Evolutionary conservation across 2,329 filamentous ascomycete species (phyloP).

Genomic region (Beauveria brongniartii): DNA sequence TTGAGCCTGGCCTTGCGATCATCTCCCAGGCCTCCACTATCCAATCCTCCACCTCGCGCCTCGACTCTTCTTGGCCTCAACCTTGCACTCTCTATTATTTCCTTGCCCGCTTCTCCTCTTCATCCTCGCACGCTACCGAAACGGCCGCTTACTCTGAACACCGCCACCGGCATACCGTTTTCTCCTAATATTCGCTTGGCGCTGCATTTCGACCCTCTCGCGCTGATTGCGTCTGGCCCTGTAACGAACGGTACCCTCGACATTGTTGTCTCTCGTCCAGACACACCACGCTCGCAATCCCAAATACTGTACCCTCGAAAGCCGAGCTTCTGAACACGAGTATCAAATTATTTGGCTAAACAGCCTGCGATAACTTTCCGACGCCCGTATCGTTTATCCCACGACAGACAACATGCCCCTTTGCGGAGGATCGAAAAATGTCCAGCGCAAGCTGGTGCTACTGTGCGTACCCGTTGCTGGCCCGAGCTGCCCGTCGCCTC

Average conservation of each 20-base stretch:
- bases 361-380: neutral
- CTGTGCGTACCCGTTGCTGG: conserved; percentile 44
- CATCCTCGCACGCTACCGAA: neutral
- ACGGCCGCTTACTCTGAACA: neutral
- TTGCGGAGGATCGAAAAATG: conserved; percentile 71
- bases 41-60: conserved; percentile 4
- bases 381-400: neutral
- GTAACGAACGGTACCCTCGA: neutral
- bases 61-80: conserved; percentile 6
- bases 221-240: neutral
- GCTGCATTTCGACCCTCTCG: neutral
- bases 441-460: conserved; percentile 93
- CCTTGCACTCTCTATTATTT: neutral
- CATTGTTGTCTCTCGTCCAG: neutral
- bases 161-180: neutral
- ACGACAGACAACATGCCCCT: conserved; percentile 21
- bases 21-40: conserved; percentile 1
- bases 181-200: neutral
- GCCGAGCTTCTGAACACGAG: neutral
- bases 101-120: neutral
- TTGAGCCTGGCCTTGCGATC: conserved; percentile 1
- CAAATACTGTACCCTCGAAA: neutral
- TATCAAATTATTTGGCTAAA: neutral
- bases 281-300: neutral
- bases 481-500: neutral